phyloP scores from a whole-genome alignment of 176 grass and related monocot genomes.

The Chloris gayana region DNA sequence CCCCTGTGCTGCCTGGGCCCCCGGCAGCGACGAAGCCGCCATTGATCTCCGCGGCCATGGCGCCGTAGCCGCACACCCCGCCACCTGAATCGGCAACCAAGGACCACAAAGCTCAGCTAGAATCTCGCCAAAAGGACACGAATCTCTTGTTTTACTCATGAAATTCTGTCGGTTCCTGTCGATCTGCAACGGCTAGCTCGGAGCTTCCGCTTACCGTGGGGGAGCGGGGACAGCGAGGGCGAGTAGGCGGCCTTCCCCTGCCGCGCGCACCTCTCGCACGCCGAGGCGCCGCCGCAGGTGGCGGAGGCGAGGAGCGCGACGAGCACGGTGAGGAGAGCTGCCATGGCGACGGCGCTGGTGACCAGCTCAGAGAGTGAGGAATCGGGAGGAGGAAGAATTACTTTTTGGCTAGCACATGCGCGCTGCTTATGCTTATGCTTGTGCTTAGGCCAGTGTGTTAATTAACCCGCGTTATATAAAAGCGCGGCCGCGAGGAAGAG shows the following conservation, averaged over 20 bases:
- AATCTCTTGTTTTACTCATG: background rate
- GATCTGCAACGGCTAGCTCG: background rate
- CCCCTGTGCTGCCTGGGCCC: conserved; percentile 53
- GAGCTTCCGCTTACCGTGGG: background rate
- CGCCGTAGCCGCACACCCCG: conserved; percentile 69
- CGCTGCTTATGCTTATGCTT: conserved; percentile 6
- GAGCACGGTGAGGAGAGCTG: background rate
- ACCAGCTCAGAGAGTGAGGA: background rate
- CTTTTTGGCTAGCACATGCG: conserved; percentile 26
- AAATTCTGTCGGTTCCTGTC: background rate
- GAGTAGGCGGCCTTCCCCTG: conserved; percentile 55
- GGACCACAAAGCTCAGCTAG: background rate
- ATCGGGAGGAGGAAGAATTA: background rate
- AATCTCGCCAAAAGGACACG: background rate
- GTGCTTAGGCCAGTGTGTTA: background rate
- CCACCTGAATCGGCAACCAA: conserved; percentile 3
- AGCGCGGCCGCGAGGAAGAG: background rate
- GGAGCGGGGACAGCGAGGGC: conserved; percentile 31
- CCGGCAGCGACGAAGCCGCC: conserved; percentile 70
- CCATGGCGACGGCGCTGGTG: conserved; percentile 22
- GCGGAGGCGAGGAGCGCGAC: background rate
- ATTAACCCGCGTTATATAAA: conserved; percentile 18
- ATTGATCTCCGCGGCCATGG: conserved; percentile 64
- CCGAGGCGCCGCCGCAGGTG: conserved; percentile 1
- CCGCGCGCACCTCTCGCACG: conserved; percentile 47